Evolutionary conservation across 2,329 filamentous ascomycete species (phyloP).

Genomic region (Sclerotinia spermophila): DNA sequence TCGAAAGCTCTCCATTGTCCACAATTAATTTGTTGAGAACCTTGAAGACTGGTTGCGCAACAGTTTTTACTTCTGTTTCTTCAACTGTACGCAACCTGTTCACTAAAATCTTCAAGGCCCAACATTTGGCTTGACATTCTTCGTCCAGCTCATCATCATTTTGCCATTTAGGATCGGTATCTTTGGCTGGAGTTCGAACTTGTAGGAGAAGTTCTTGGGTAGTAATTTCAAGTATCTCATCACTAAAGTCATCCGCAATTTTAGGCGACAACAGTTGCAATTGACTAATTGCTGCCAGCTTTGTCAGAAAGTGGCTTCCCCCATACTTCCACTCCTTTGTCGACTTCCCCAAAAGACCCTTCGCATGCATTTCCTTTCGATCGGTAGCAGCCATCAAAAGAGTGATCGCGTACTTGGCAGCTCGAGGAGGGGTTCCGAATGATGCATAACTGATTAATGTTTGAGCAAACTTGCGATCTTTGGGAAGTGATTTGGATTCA

Average conservation of each 20-base stretch:
- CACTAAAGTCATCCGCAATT: constrained; percentile 68
- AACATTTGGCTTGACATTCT: constrained; percentile 77
- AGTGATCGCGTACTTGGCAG: constrained; percentile 90
- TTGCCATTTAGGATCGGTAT: constrained; percentile 61
- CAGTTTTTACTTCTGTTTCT: constrained; percentile 52
- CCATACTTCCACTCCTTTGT: constrained; percentile 72
- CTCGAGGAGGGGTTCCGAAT: constrained; percentile 74
- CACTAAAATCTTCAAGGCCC: constrained; percentile 79
- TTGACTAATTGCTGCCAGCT: constrained; percentile 67
- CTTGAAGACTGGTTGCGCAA: constrained; percentile 68
- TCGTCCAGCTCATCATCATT: constrained; percentile 67
- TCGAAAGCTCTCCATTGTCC: constrained; percentile 75
- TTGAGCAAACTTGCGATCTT: constrained; percentile 75
- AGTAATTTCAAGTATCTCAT: constrained; percentile 74
- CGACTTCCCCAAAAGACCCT: constrained; percentile 74
- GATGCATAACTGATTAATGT: constrained; percentile 80
- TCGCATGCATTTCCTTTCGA: constrained; percentile 79
- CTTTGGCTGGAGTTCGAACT: constrained; percentile 59
- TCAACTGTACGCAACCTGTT: constrained; percentile 68
- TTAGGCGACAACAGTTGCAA: constrained; percentile 71
- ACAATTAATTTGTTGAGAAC: constrained; percentile 73
- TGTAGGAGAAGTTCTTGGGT: constrained; percentile 71
- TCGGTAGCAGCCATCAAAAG: constrained; percentile 73
- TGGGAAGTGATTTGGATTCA: constrained; percentile 73
- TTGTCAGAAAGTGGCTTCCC: constrained; percentile 70